A percentile compares a stretch with the other conserved stretches of the same genome.
These are phyloP conservation scores for Sporothrix brunneoviolacea DNA, from an alignment of 2,329 filamentous ascomycete species.

Conservation along the genomic window DNA sequence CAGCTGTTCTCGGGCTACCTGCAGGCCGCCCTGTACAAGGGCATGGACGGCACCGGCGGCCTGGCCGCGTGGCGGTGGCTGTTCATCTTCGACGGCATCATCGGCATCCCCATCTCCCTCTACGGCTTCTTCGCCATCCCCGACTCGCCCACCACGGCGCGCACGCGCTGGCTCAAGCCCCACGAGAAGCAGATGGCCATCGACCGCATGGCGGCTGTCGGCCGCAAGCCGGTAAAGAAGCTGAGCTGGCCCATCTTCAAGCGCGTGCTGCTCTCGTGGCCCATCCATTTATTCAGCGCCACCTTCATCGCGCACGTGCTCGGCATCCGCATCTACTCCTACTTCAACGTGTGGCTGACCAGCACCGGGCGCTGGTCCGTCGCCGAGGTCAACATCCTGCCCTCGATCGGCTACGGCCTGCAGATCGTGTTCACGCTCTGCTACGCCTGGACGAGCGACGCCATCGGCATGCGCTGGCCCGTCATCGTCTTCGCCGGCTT, in stretches of 20 bases:
- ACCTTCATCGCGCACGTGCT: slow-evolving; percentile 24
- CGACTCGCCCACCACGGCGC: slow-evolving; percentile 56
- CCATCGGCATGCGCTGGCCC: slow-evolving; percentile 35
- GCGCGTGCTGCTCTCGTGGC: neutral
- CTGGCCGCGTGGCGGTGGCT: slow-evolving; percentile 58
- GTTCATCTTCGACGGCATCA: slow-evolving; percentile 58
- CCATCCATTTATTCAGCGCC: slow-evolving; percentile 1
- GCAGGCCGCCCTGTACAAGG: slow-evolving; percentile 32
- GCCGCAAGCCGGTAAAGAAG: neutral
- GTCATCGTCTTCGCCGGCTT: slow-evolving; percentile 27
- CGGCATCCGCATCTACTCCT: neutral
- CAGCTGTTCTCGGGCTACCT: slow-evolving; percentile 32
- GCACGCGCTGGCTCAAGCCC: neutral
- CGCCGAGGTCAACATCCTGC: slow-evolving; percentile 22
- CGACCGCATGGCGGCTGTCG: neutral
- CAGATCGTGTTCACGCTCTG: slow-evolving; percentile 30
- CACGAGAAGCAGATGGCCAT: neutral
- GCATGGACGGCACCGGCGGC: slow-evolving; percentile 27
- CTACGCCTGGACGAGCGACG: slow-evolving; percentile 30
- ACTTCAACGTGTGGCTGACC: neutral
- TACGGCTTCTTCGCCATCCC: slow-evolving; percentile 64
- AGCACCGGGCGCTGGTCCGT: slow-evolving; percentile 16
- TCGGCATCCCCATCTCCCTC: slow-evolving; percentile 48
- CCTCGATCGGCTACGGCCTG: slow-evolving; percentile 21
- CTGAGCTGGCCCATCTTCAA: neutral